Evolutionary conservation across 768 basidiomycete species (phyloP).

Genomic region (Trametes maxima): DNA sequence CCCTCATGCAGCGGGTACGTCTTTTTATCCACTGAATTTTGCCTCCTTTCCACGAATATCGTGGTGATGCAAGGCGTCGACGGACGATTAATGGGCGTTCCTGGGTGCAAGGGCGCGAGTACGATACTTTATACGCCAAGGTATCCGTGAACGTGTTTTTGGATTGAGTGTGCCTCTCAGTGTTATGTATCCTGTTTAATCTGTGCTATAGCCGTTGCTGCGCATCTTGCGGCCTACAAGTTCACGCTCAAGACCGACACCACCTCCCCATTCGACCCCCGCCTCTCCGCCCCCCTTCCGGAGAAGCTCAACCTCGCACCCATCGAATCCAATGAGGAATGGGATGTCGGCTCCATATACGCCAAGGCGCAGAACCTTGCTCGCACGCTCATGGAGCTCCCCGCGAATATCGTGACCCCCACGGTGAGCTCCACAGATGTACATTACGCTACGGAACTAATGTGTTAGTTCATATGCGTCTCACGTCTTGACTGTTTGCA

Average conservation of each 20-base stretch:
- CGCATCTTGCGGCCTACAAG: conserved; percentile 72
- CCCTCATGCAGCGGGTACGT: conserved; percentile 76
- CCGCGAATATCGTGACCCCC: conserved; percentile 85
- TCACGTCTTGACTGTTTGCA: not conserved
- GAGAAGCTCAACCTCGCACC: conserved; percentile 54
- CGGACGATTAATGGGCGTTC: no score
- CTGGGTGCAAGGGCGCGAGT: no score
- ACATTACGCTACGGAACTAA: not conserved
- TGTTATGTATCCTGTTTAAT: conserved; percentile 8
- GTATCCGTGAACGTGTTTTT: no score
- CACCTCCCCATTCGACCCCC: conserved; percentile 66
- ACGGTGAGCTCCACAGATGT: conserved; percentile 47
- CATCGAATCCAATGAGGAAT: conserved; percentile 49
- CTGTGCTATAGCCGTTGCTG: conserved; percentile 63
- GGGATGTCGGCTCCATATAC: conserved; percentile 75
- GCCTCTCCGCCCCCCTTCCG: conserved; percentile 51
- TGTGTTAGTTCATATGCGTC: not conserved
- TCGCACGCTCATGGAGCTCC: conserved; percentile 84
- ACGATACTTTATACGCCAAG: no score
- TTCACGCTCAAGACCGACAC: conserved; percentile 80
- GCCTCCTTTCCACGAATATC: no score
- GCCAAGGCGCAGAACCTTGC: conserved; percentile 81
- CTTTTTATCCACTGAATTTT: not conserved
- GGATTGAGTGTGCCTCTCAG: no score
- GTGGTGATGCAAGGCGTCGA: no score